A percentile compares a stretch with the other conserved stretches of the same genome.
These are phyloP conservation scores for Wilhelminamyces savonicus DNA, from an alignment of 805 yeast species.

Conservation along the genomic window DNA sequence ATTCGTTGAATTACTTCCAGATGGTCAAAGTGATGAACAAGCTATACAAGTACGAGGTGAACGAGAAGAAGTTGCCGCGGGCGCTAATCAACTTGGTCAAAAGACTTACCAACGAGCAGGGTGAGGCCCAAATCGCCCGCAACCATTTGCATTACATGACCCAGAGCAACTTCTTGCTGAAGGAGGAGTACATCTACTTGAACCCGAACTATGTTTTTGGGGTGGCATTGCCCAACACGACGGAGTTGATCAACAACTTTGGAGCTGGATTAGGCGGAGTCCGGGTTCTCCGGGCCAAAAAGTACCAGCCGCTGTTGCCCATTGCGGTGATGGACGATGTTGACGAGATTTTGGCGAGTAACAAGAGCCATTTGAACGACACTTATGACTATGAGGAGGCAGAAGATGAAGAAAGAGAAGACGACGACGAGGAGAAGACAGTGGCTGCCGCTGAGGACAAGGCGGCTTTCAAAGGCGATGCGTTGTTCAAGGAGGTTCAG, in stretches of 20 bases:
- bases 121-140: slow-evolving; percentile 26
- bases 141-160: slow-evolving; percentile 32
- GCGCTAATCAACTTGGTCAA: slow-evolving; percentile 21
- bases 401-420: slow-evolving; percentile 17
- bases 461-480: slow-evolving; percentile 36
- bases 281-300: slow-evolving; percentile 44
- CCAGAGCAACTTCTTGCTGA: slow-evolving; percentile 31
- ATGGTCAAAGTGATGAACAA: slow-evolving; percentile 58
- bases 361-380: slow-evolving; percentile 24
- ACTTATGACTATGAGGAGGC: slow-evolving; percentile 21
- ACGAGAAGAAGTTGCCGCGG: slow-evolving; percentile 61
- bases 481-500: slow-evolving; percentile 41
- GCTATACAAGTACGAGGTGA: slow-evolving; percentile 77
- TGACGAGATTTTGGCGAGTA: slow-evolving; percentile 46
- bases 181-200: slow-evolving; percentile 39
- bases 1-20: slow-evolving; percentile 60
- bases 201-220: slow-evolving; percentile 50
- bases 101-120: slow-evolving; percentile 28
- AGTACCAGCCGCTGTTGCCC: slow-evolving; percentile 70
- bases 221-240: slow-evolving; percentile 62
- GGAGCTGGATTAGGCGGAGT: slow-evolving; percentile 71
- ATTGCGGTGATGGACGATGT: slow-evolving; percentile 62
- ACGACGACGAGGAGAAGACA: slow-evolving; percentile 9
- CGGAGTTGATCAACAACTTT: slow-evolving; percentile 68
- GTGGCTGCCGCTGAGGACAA: neutral